These are phyloP conservation scores for Trifolium repens DNA, from an alignment of 306 rosid genomes.

Conservation along the genomic window DNA sequence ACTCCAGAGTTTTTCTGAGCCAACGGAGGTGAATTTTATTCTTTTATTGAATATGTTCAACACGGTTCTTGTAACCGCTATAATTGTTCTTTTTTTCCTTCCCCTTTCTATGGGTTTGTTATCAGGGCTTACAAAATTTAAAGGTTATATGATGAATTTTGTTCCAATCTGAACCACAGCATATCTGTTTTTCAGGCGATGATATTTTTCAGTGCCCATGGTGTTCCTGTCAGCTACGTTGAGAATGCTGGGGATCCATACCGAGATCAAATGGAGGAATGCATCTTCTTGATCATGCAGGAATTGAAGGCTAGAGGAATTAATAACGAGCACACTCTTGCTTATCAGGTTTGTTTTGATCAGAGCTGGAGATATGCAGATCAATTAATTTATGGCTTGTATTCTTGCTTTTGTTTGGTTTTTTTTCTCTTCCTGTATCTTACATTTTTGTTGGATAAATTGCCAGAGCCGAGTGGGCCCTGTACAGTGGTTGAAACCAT, in stretches of 20 bases:
- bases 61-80: slow-evolving; percentile 27
- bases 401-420: slow-evolving; percentile 25
- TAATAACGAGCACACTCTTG: slow-evolving; percentile 85
- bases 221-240: slow-evolving; percentile 95
- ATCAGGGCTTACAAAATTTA: neutral
- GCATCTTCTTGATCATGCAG: slow-evolving; percentile 88
- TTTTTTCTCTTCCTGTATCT: slow-evolving; percentile 5
- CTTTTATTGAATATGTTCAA: slow-evolving; percentile 29
- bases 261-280: slow-evolving; percentile 96
- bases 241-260: slow-evolving; percentile 98
- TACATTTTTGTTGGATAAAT: slow-evolving; percentile 41
- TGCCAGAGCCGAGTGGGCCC: slow-evolving; percentile 99
- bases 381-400: slow-evolving; percentile 14
- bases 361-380: neutral
- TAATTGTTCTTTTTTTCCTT: neutral
- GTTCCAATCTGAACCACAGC: slow-evolving; percentile 22
- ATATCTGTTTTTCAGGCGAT: slow-evolving; percentile 56
- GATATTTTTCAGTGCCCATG: slow-evolving; percentile 98
- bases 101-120: neutral
- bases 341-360: slow-evolving; percentile 77
- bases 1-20: slow-evolving; percentile 65
- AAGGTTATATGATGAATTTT: slow-evolving; percentile 27
- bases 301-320: slow-evolving; percentile 93
- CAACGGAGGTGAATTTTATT: slow-evolving; percentile 69
- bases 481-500: slow-evolving; percentile 97